Base-by-base conservation (phyloP, 1,139 yeast species). In the Geotrichum macrosporum region DNA sequence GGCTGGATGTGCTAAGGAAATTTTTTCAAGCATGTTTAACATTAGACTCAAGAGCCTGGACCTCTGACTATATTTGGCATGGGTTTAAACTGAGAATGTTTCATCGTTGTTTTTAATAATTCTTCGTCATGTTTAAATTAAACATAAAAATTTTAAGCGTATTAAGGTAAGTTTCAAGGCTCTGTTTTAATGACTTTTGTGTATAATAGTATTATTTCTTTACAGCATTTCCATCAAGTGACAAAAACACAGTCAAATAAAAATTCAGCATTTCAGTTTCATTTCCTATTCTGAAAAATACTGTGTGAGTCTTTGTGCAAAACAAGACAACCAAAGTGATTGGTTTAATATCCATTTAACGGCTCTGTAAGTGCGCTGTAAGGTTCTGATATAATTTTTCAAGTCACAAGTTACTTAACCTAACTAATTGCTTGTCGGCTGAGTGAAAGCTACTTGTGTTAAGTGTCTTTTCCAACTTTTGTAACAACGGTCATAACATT, bases 121-220 rank as follows among this genome's bases (percentile, higher is more conserved):
- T n/a, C n/a, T n/a, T n/a, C n/a, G n/a, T n/a, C n/a, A n/a, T n/a
- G n/a, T n/a, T n/a, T n/a, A n/a, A n/a, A n/a, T n/a, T n/a, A n/a
- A n/a, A n/a, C n/a, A n/a, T n/a, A n/a, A n/a, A n/a, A n/a, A n/a
- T 38, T 16, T 30, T 32, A 4, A 44, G 34, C 2, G 39, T 33
- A 13, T 15, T 33, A 5, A 32, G 33, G 27, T 44, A 44, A 12
- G 47, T 12, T 32, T 44, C 47, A 1, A 44, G 39, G n/a, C 35
- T 33, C 5, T 39, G 47, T 13, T 37, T 33, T 16, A 44, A 37
- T 3, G 47, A 44, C 19, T 35, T 30, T 18, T 44, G 38, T 6
- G 47, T 44, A 19, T 36, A 37, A 20, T 37, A 29, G 29, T 32
- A 20, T 13, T 39, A n/a, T n/a, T n/a, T n/a, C n/a, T n/a, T n/a